A percentile compares a stretch with the other conserved stretches of the same genome.
Evolutionary conservation across 129 eudicot species (phyloP).

Genomic region (Tagetes patula): DNA sequence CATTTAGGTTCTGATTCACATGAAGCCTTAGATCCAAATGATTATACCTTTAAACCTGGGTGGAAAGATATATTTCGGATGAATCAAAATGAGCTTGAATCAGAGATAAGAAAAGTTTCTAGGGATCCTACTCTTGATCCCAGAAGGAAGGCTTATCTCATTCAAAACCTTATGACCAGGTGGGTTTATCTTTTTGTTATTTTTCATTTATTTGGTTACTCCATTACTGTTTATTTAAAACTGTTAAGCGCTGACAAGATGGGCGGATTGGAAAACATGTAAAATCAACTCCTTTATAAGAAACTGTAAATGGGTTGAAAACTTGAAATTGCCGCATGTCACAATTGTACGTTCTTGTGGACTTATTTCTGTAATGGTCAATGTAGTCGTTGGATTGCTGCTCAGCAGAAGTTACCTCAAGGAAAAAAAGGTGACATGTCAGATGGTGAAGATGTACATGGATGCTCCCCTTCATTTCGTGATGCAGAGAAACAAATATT

Average conservation of each 20-base stretch:
- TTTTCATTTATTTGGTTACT: neutral
- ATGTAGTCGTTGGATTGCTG: conserved; percentile 89
- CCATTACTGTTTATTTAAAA: neutral
- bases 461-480: conserved; percentile 86
- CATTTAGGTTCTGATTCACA: conserved; percentile 54
- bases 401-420: conserved; percentile 85
- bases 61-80: conserved; percentile 98
- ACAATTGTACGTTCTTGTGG: conserved; percentile 1
- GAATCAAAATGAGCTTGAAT: conserved; percentile 98
- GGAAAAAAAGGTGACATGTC: conserved; percentile 55
- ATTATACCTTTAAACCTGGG: conserved; percentile 92
- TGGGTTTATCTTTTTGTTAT: conserved; percentile 32
- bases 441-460: conserved; percentile 49
- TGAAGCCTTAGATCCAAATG: conserved; percentile 76
- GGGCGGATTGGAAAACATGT: conserved; percentile 3
- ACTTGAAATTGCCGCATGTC: neutral
- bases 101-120: conserved; percentile 97
- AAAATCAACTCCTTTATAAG: neutral
- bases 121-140: conserved; percentile 98
- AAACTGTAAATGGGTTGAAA: neutral
- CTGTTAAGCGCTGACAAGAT: neutral
- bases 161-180: conserved; percentile 99
- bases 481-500: conserved; percentile 71
- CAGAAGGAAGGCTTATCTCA: conserved; percentile 95
- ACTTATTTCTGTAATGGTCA: conserved; percentile 13